Conservation (phyloP, 1,284 basidiomycete species). For the Ganoderma resinaceum region DNA sequence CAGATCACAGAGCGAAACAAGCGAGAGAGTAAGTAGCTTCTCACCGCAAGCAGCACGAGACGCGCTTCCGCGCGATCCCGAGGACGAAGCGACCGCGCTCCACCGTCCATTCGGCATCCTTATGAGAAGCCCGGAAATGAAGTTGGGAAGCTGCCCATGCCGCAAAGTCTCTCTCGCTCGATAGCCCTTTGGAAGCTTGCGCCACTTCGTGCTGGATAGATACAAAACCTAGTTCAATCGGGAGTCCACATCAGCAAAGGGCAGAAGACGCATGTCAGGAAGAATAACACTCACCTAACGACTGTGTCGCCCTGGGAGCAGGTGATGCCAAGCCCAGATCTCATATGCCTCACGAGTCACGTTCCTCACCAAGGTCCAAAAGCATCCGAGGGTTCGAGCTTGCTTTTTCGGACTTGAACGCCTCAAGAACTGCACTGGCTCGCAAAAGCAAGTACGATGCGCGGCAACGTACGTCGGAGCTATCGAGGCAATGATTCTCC, state of each 20-base stretch:
- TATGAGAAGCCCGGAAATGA: background rate
- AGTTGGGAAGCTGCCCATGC: background rate
- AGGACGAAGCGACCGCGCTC: background rate
- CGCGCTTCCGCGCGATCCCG: background rate
- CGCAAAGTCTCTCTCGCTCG: background rate
- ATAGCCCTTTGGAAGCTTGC: background rate
- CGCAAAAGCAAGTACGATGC: background rate
- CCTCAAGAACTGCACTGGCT: background rate
- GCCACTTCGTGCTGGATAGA: background rate
- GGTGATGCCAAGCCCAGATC: slow-evolving; percentile 14
- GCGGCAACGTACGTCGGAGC: background rate
- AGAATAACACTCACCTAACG: background rate
- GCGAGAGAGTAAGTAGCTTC: background rate
- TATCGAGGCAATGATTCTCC: background rate
- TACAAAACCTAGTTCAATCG: background rate
- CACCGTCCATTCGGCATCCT: background rate
- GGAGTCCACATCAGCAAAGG: background rate
- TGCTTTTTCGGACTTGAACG: background rate
- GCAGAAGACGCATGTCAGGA: background rate
- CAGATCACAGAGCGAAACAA: background rate
- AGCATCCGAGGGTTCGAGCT: background rate
- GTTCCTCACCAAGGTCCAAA: too few species aligned
- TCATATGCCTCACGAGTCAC: slow-evolving; percentile 13
- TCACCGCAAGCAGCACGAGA: background rate
- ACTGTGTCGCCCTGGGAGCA: background rate